Evolutionary conservation across 495 filamentous ascomycete genomes (phyloP).

Genomic region (Penicillium malachiteum): DNA sequence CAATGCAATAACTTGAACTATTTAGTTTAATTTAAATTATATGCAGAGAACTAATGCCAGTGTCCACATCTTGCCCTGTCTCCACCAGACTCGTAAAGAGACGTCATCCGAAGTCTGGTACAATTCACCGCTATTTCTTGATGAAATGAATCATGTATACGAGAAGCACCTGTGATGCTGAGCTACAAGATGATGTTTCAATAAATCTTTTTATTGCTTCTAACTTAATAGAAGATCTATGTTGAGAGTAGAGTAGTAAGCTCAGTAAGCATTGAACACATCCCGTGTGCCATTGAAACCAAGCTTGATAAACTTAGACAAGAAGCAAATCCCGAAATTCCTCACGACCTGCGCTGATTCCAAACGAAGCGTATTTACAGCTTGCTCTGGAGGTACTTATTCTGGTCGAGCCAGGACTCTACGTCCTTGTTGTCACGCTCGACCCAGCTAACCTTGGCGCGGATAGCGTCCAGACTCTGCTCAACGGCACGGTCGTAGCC

Average conservation of each 20-base stretch:
- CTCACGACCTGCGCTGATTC: background rate
- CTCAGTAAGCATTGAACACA: background rate
- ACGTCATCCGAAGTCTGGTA: no score
- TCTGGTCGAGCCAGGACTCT: slow-evolving; percentile 56
- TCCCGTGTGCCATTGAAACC: slow-evolving; percentile 2
- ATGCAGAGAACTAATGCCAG: no score
- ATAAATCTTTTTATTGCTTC: no score
- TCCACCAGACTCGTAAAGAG: no score
- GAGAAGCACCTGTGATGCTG: no score
- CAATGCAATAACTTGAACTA: no score
- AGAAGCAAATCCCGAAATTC: background rate
- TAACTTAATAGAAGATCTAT: no score
- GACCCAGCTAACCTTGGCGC: slow-evolving; percentile 61
- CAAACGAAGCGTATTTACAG: slow-evolving; percentile 26
- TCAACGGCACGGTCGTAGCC: slow-evolving; percentile 59
- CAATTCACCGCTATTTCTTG: no score
- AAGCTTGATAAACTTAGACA: background rate
- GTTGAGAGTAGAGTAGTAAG: background rate
- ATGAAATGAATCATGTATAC: no score
- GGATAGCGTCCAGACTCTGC: slow-evolving; percentile 60
- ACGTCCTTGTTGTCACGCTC: slow-evolving; percentile 62
- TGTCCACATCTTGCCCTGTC: no score
- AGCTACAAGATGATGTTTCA: no score
- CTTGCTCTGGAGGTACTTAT: slow-evolving; percentile 53
- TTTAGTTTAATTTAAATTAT: no score